Percentiles rank a stretch among this genome's conserved stretches.
Evolutionary conservation across 192 early-diverging fungal genomes (phyloP).

Genomic region (Coemansia sp.): DNA sequence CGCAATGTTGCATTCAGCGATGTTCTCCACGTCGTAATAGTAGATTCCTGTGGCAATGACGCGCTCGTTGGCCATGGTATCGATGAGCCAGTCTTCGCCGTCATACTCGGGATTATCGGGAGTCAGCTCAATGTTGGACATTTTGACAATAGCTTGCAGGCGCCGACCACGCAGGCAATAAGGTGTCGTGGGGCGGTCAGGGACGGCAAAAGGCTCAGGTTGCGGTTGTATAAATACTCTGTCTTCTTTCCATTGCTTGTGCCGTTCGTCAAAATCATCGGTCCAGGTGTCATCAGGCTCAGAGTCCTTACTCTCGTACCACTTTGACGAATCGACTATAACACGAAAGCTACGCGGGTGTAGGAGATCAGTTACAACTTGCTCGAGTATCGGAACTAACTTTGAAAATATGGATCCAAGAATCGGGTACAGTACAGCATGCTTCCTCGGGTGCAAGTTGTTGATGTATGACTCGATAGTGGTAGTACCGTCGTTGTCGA

Average conservation of each 20-base stretch:
- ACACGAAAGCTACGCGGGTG: constrained; percentile 8
- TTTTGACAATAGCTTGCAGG: constrained; percentile 71
- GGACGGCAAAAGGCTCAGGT: constrained; percentile 41
- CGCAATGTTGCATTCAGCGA: constrained; percentile 59
- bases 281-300: constrained; percentile 16
- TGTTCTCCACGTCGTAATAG: constrained; percentile 75
- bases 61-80: constrained; percentile 70
- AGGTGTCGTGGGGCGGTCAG: constrained; percentile 23
- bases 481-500: constrained; percentile 53
- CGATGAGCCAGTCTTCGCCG: constrained; percentile 67
- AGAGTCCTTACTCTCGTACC: constrained; percentile 16
- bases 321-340: constrained; percentile 13
- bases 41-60: constrained; percentile 75
- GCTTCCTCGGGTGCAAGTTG: constrained; percentile 65
- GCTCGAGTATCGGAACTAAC: constrained; percentile 70
- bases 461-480: constrained; percentile 70
- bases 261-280: constrained; percentile 20
- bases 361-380: constrained; percentile 46
- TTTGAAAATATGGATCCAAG: constrained; percentile 57
- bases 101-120: constrained; percentile 62
- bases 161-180: constrained; percentile 36
- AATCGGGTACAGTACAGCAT: constrained; percentile 56
- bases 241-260: constrained; percentile 22
- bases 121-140: constrained; percentile 69
- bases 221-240: constrained; percentile 26